Evolutionary conservation across 192 early-diverging fungal species (phyloP).

Genomic region (Mortierella claussenii): DNA sequence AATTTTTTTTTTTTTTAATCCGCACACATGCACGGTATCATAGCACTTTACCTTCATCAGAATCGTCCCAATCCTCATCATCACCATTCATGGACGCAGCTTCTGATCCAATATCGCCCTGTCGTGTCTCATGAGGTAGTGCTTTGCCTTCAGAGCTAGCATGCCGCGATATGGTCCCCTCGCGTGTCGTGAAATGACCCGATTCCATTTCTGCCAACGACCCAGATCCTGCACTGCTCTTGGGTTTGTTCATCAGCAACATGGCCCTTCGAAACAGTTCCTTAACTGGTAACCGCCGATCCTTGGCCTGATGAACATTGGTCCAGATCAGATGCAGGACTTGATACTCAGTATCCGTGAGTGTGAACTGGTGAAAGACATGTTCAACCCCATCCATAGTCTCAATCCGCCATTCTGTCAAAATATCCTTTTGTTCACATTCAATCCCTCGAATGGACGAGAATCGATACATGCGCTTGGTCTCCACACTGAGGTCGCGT

Average conservation of each 20-base stretch:
- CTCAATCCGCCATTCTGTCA: conserved; percentile 49
- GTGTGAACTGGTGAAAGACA: conserved; percentile 40
- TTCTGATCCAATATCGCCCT: no score
- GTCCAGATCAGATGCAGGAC: conserved; percentile 51
- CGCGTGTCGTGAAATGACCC: conserved; percentile 26
- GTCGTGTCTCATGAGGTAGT: no score
- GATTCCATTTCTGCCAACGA: conserved; percentile 47
- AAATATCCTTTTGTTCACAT: conserved; percentile 52
- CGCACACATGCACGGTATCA: no score
- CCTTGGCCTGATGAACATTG: conserved; percentile 28
- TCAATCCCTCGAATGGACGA: conserved; percentile 45
- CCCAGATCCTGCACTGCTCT: conserved; percentile 46
- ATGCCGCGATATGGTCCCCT: conserved; percentile 15
- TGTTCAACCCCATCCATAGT: conserved; percentile 42
- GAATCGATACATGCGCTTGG: conserved; percentile 50
- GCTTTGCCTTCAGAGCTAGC: no score
- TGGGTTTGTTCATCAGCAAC: conserved; percentile 44
- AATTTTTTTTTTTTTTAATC: no score
- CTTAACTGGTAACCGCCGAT: conserved; percentile 41
- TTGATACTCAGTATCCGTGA: conserved; percentile 43
- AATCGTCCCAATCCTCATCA: conserved; percentile 14
- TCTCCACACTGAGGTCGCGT: conserved; percentile 37
- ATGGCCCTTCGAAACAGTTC: conserved; percentile 31
- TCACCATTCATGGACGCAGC: conserved; percentile 13
- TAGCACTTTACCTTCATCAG: conserved; percentile 27